Evolutionary conservation across 169 alveolate genomes (phyloP).

Genomic region (Plasmodium relictum): DNA sequence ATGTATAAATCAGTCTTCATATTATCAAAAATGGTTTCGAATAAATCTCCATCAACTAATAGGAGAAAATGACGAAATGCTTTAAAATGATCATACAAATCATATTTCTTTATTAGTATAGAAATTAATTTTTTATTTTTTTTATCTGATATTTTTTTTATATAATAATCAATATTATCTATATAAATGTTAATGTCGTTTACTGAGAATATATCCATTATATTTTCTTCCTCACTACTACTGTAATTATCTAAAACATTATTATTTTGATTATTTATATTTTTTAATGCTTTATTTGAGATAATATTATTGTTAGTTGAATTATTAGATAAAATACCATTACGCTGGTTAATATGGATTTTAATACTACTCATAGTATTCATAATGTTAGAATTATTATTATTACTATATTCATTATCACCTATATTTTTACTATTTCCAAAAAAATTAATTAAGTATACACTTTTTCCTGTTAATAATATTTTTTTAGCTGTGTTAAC

Average conservation of each 20-base stretch:
- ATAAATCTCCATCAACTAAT: constrained; percentile 67
- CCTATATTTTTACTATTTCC: background rate
- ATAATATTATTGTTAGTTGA: background rate
- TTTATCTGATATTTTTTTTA: constrained; percentile 9
- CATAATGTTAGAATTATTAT: background rate
- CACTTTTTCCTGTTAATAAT: constrained; percentile 60
- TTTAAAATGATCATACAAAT: constrained; percentile 43
- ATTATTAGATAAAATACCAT: no score
- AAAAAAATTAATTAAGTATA: constrained; percentile 29
- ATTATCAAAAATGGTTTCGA: constrained; percentile 61
- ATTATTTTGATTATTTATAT: background rate
- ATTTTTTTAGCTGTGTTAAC: constrained; percentile 44
- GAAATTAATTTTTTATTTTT: constrained; percentile 49
- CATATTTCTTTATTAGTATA: constrained; percentile 32
- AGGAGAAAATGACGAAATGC: constrained; percentile 70
- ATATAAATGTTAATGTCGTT: constrained; percentile 25
- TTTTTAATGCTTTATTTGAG: background rate
- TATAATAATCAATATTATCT: constrained; percentile 55
- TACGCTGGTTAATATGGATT: background rate
- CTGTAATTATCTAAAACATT: background rate
- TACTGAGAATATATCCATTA: constrained; percentile 27
- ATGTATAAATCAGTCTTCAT: constrained; percentile 73
- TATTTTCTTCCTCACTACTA: background rate
- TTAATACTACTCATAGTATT: background rate
- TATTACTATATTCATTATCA: background rate